Evolutionary conservation across 495 filamentous ascomycete genomes (phyloP).

Genomic region (Penicillium ucsense): DNA sequence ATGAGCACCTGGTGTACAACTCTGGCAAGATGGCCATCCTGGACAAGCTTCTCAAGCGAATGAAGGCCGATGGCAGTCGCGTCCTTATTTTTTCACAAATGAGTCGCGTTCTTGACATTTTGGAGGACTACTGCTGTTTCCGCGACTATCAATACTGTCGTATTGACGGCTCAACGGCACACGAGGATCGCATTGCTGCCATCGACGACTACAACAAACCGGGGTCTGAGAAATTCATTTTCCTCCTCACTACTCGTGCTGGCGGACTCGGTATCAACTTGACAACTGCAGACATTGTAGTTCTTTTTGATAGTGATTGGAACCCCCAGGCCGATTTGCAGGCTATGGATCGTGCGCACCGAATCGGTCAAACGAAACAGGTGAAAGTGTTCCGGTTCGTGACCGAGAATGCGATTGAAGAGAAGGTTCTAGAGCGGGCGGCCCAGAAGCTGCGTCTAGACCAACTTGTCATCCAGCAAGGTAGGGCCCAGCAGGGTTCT

Average conservation of each 20-base stretch:
- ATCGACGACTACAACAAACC: slow-evolving; percentile 98
- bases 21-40: slow-evolving; percentile 97
- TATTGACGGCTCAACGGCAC: slow-evolving; percentile 94
- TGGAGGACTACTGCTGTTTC: slow-evolving; percentile 98
- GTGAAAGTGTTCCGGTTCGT: slow-evolving; percentile 94
- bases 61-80: slow-evolving; percentile 78
- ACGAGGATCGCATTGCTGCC: slow-evolving; percentile 93
- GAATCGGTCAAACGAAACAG: slow-evolving; percentile 98
- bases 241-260: slow-evolving; percentile 92
- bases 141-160: slow-evolving; percentile 91
- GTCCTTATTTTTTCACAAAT: slow-evolving; percentile 99
- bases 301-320: slow-evolving; percentile 99
- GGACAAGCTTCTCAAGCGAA: slow-evolving; percentile 77
- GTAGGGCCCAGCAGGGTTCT: slow-evolving; percentile 81
- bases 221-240: slow-evolving; percentile 92
- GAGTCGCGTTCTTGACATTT: slow-evolving; percentile 92
- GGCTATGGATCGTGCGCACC: slow-evolving; percentile 97
- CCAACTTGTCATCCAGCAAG: slow-evolving; percentile 98
- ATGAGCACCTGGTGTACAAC: slow-evolving; percentile 90
- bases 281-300: slow-evolving; percentile 89
- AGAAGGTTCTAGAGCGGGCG: slow-evolving; percentile 94
- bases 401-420: slow-evolving; percentile 96
- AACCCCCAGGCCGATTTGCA: slow-evolving; percentile 98
- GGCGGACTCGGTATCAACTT: slow-evolving; percentile 98
- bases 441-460: slow-evolving; percentile 96